A percentile compares a stretch with the other conserved stretches of the same genome.
phyloP scores from a whole-genome alignment of 495 filamentous ascomycete species.

The Oidiodendron maius region DNA sequence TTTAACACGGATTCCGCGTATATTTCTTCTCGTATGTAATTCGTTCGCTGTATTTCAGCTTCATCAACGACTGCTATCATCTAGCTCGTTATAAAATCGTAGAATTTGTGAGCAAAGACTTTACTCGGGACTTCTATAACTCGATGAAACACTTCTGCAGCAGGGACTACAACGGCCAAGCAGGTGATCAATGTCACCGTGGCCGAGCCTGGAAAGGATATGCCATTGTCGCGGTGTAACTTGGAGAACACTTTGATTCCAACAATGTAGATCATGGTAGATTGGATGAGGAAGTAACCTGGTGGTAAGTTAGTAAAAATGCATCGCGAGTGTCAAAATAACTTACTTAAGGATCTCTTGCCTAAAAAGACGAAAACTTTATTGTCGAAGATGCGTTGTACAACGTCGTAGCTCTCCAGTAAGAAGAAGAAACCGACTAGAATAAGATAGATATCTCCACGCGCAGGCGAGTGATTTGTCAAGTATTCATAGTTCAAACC shows the following conservation, averaged over 20 bases:
- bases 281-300: constrained; percentile 8
- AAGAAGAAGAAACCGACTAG: constrained; percentile 5
- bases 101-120: not conserved
- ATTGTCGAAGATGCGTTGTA: constrained; percentile 2
- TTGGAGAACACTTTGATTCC: constrained; percentile 5
- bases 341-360: constrained; percentile 5
- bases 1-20: no score
- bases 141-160: not conserved
- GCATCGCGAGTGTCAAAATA: not conserved
- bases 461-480: not conserved
- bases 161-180: not conserved
- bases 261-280: constrained; percentile 5
- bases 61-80: no score
- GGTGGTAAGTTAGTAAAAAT: not conserved
- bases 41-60: no score
- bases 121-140: not conserved
- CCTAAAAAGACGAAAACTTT: constrained; percentile 5
- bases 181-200: not conserved
- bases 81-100: constrained; percentile 1
- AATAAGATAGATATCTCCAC: constrained; percentile 10
- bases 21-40: no score
- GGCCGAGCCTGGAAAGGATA: not conserved
- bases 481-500: not conserved
- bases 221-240: not conserved
- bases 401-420: constrained; percentile 1